Evolutionary conservation across 176 grass and related monocot species (phyloP).

Genomic region (Musa acuminata): DNA sequence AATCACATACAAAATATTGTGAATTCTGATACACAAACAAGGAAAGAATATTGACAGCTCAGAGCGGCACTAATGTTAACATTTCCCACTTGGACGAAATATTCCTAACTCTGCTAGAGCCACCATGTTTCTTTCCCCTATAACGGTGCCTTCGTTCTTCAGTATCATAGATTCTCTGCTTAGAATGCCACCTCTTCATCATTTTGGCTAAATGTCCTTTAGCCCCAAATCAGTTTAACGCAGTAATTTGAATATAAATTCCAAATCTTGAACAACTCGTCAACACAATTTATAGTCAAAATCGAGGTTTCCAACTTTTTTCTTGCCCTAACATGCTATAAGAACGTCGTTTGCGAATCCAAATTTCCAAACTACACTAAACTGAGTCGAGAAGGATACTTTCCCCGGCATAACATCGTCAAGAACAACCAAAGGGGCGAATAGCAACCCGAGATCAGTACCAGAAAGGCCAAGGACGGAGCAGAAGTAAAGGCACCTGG

Average conservation of each 20-base stretch:
- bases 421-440: not conserved
- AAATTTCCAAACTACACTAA: not conserved
- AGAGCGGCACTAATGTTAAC: too few species aligned
- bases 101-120: too few species aligned
- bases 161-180: not conserved
- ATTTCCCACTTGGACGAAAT: too few species aligned
- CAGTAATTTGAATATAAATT: not conserved
- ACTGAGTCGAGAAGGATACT: not conserved
- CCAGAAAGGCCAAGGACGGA: not conserved
- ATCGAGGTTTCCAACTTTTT: not conserved
- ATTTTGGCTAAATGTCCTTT: not conserved
- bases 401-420: not conserved
- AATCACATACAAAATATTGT: too few species aligned
- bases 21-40: too few species aligned
- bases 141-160: too few species aligned
- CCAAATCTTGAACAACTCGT: not conserved
- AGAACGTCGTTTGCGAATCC: not conserved
- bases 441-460: not conserved
- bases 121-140: too few species aligned
- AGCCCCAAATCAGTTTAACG: not conserved
- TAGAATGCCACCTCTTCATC: not conserved
- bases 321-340: not conserved
- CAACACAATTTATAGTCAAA: not conserved
- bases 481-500: slow-evolving; percentile 35
- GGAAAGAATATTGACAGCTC: too few species aligned